Base-by-base conservation (phyloP, 345 rosid genomes). In the Linum trigynum region DNA sequence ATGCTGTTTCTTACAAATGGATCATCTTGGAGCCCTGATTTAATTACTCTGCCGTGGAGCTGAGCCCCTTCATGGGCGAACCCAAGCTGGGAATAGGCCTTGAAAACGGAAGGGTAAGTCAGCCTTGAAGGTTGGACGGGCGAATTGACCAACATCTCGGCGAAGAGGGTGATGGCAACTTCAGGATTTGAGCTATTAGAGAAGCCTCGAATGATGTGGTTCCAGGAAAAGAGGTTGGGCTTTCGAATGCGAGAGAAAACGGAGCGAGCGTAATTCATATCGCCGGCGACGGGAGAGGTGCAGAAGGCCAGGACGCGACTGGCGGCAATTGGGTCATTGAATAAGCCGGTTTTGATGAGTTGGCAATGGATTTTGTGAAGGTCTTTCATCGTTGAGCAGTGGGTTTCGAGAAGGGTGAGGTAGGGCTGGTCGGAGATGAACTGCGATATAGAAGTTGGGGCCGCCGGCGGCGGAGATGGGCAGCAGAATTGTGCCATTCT, bases 81-180 rank as follows among this genome's bases (percentile, higher is more conserved):
- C 40, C 85, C 86, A 41, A 92, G 79, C 40, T 71, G 80, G 63
- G 84, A 66, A 73, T 69, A 89, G 16, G 90, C 88, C 79, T 89
- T 87, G 5, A 91, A 91, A 23, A 89, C 86, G 2, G 95, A 87
- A 71, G 96, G 96, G 66, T 86, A 91, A 61, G 96, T 87, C 57
- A 85, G 73, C 42, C 83, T 79, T 45, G 81, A 84, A 0, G 98
- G 98, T 51, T 79, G 74, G 56, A 76, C 62, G 38, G 68, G 64
- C 1, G 82, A 71, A 70, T 66, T 39, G n/a, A 62, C 56, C 68
- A 89, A 64, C 95, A 89, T 83, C 12, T 82, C 79, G 58, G 82
- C 57, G 77, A 89, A 87, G 42, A 82, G 65, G 56, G 72, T 74
- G 59, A 92, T 66, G 3, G 95, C 82, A 39, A 38, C 58, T 53